Evolutionary conservation across 192 early-diverging fungal species (phyloP), one percentile per base, ranked within the genome.

Genomic region (Backusella luteola): DNA sequence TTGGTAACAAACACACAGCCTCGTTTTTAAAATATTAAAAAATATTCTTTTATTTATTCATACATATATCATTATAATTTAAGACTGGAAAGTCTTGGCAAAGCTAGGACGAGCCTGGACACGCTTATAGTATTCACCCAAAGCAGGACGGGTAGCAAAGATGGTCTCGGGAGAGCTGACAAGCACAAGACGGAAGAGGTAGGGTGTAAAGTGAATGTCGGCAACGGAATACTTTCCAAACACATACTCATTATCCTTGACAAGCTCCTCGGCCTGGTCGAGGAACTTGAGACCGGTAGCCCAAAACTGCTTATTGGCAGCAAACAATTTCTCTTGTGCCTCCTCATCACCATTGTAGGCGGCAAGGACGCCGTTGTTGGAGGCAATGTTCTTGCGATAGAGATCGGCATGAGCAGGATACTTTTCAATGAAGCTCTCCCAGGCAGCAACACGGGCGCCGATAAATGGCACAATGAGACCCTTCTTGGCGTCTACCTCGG

Each of bases 141-240:
- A 68, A 21, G 66, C n/a, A n/a, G 75, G 75, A 29, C 75, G 36
- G 32, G 67, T 67, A 11, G 35, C 56, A 52, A 76, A 76, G 6
- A 69, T n/a, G 11, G 32, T 17, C 41, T 72, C 70, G 5, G 36
- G 36, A 19, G 29, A 32, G 26, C 56, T 63, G 21, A 72, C 38
- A 34, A 32, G 12, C 21, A 76, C 17, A 8, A 69, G 34, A n/a
- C 75, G 66, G 63, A 49, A 49, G 15, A 76, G 63, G 29, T 69
- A 68, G 9, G 67, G 67, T 12, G 75, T 76, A n/a, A 76, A 49
- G 12, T 76, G 75, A 23, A 67, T 41, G 42, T 76, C 75, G 4
- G 66, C 75, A 14, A 76, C 36, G 0, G 75, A 69, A 8, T 76
- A 76, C 1, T 38, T n/a, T 17, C 75, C 75, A 15, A 68, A 32